Conservation (phyloP, 805 yeast species). For the Candida vartiovaarae region DNA sequence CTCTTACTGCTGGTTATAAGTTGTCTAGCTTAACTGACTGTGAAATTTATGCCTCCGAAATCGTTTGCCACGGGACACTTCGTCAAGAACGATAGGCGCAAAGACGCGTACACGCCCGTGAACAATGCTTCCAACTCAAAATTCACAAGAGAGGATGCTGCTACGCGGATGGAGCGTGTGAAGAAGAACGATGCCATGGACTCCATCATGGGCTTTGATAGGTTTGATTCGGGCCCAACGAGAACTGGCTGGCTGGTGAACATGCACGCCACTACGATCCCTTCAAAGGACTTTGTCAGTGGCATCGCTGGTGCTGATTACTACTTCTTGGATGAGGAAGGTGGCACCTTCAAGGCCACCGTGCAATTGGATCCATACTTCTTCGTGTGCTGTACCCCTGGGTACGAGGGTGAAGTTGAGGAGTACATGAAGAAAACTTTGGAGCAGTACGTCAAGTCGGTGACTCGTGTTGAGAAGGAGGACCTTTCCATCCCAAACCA, state of each 20-base stretch:
- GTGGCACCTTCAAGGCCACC: slow-evolving; percentile 89
- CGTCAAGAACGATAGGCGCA: slow-evolving; percentile 32
- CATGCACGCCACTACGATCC: slow-evolving; percentile 81
- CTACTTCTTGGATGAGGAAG: slow-evolving; percentile 92
- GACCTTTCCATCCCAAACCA: slow-evolving; percentile 84
- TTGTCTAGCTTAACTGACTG: too few species aligned
- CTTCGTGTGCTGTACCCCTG: slow-evolving; percentile 56
- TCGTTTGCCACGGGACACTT: slow-evolving; percentile 49
- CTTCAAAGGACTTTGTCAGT: slow-evolving; percentile 47
- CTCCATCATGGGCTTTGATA: slow-evolving; percentile 79
- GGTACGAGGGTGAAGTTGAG: slow-evolving; percentile 62
- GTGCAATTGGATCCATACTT: slow-evolving; percentile 84
- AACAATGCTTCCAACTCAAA: slow-evolving; percentile 32
- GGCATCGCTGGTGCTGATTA: slow-evolving; percentile 90
- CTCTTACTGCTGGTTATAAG: too few species aligned
- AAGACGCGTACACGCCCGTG: slow-evolving; percentile 18
- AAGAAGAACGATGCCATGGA: slow-evolving; percentile 65
- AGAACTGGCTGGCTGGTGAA: slow-evolving; percentile 87
- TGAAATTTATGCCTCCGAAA: slow-evolving; percentile 22
- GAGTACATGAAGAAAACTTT: slow-evolving; percentile 67
- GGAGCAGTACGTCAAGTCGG: slow-evolving; percentile 54
- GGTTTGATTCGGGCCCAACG: slow-evolving; percentile 64
- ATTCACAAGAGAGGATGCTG: slow-evolving; percentile 13
- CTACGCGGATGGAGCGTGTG: slow-evolving; percentile 42
- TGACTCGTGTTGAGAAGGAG: slow-evolving; percentile 57